These are phyloP conservation scores for Eucalyptus regnans DNA, from an alignment of 345 rosid species.

Conservation along the genomic window DNA sequence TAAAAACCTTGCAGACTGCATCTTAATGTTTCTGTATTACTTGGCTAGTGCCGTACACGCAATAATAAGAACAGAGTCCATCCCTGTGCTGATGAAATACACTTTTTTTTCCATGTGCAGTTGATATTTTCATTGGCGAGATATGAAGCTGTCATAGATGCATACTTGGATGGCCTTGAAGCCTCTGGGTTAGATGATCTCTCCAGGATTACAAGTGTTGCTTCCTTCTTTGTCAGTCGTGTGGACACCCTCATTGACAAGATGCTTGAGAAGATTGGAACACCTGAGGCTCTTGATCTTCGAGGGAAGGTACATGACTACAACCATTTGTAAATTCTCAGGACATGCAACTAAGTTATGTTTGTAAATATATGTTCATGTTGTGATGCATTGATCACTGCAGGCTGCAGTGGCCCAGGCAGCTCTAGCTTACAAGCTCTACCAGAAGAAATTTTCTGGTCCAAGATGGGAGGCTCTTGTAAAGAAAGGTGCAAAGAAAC, in stretches of 20 bases:
- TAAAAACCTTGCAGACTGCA: background rate
- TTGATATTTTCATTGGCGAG: slow-evolving; percentile 86
- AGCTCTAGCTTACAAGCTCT: slow-evolving; percentile 78
- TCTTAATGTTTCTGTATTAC: background rate
- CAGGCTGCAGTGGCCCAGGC: slow-evolving; percentile 99
- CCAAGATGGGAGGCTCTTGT: slow-evolving; percentile 95
- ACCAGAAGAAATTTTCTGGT: slow-evolving; percentile 97
- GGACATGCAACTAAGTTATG: background rate
- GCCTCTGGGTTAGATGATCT: slow-evolving; percentile 88
- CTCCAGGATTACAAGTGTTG: slow-evolving; percentile 94
- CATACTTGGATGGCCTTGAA: slow-evolving; percentile 98
- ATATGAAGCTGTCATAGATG: slow-evolving; percentile 95
- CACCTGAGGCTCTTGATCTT: slow-evolving; percentile 89
- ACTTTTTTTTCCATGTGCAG: slow-evolving; percentile 22
- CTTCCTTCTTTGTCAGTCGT: slow-evolving; percentile 96
- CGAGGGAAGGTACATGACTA: slow-evolving; percentile 72
- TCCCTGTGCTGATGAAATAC: background rate
- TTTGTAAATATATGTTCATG: background rate
- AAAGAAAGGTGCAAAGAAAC: slow-evolving; percentile 98
- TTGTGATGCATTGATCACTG: background rate
- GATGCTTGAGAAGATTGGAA: slow-evolving; percentile 86
- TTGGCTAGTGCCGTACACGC: background rate
- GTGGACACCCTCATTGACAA: slow-evolving; percentile 95
- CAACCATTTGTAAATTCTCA: background rate
- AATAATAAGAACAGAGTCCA: background rate